Evolutionary conservation across 192 early-diverging fungal species (phyloP).

Genomic region (Coemansia sp.): DNA sequence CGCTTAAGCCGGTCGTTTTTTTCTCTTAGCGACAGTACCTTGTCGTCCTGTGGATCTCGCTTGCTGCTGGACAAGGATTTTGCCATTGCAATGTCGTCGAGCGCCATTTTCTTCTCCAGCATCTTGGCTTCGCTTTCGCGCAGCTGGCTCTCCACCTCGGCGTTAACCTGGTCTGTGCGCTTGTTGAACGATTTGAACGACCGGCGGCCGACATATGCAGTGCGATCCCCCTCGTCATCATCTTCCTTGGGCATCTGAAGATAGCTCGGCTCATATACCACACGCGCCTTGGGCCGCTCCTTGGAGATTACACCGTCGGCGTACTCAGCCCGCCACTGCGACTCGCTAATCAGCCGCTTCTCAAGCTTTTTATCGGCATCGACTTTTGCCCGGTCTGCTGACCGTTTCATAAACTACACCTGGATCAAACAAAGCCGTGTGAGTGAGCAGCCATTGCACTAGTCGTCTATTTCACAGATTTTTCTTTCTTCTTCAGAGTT

Average conservation of each 20-base stretch:
- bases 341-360: slow-evolving; percentile 38
- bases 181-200: slow-evolving; percentile 50
- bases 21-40: slow-evolving; percentile 17
- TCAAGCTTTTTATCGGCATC: slow-evolving; percentile 30
- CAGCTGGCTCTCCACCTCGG: slow-evolving; percentile 11
- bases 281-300: slow-evolving; percentile 10
- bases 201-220: slow-evolving; percentile 21
- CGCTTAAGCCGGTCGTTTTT: slow-evolving; percentile 30
- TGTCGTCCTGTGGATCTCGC: not conserved
- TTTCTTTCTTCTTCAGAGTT: too few relatives aligned
- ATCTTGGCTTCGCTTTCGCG: slow-evolving; percentile 10
- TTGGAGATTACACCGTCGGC: slow-evolving; percentile 22
- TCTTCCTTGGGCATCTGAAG: slow-evolving; percentile 40
- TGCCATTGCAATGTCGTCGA: slow-evolving; percentile 27
- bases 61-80: slow-evolving; percentile 12
- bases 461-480: too few relatives aligned
- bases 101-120: slow-evolving; percentile 3
- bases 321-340: slow-evolving; percentile 52
- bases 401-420: slow-evolving; percentile 54
- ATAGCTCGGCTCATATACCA: slow-evolving; percentile 50
- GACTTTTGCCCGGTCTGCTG: slow-evolving; percentile 28
- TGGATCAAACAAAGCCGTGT: not conserved
- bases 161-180: slow-evolving; percentile 20
- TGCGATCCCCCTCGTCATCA: slow-evolving; percentile 3
- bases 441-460: too few relatives aligned